phyloP scores from a whole-genome alignment of 176 grass and related monocot genomes.

The Puya raimondii region DNA sequence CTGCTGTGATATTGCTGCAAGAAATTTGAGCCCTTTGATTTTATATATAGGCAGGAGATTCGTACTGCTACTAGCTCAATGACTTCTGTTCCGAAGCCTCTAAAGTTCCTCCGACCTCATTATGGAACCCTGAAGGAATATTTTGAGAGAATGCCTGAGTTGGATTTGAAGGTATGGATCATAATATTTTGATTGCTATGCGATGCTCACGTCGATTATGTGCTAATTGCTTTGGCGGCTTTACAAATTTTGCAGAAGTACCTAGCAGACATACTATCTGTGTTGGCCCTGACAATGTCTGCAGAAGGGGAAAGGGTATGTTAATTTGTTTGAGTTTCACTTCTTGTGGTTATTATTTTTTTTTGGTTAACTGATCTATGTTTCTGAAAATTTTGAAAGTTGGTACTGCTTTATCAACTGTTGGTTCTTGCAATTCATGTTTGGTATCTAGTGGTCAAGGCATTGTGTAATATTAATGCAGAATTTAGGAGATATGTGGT shows the following conservation, averaged over 20 bases:
- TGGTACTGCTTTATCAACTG: no score
- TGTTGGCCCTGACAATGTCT: conserved; percentile 89
- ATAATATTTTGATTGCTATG: background rate
- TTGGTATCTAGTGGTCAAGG: no score
- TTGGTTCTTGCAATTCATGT: no score
- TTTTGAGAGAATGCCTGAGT: conserved; percentile 63
- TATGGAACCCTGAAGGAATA: conserved; percentile 77
- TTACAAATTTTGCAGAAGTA: conserved; percentile 52
- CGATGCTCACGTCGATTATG: background rate
- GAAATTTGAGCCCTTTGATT: conserved; percentile 1
- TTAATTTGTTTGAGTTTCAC: conserved; percentile 1
- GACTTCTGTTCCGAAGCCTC: conserved; percentile 91
- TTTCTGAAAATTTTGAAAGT: background rate
- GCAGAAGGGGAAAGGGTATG: conserved; percentile 85
- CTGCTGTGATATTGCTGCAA: background rate
- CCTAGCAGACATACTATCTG: conserved; percentile 75
- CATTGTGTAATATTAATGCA: no score
- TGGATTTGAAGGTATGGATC: conserved; percentile 61
- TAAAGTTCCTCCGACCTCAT: conserved; percentile 89
- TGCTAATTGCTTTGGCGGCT: conserved; percentile 3
- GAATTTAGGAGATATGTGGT: no score
- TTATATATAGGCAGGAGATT: conserved; percentile 61
- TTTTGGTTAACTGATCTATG: conserved; percentile 3
- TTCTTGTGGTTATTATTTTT: background rate
- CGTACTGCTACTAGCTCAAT: conserved; percentile 87